phyloP scores from a whole-genome alignment of 768 basidiomycete species.

The Kwoniella sp. region DNA sequence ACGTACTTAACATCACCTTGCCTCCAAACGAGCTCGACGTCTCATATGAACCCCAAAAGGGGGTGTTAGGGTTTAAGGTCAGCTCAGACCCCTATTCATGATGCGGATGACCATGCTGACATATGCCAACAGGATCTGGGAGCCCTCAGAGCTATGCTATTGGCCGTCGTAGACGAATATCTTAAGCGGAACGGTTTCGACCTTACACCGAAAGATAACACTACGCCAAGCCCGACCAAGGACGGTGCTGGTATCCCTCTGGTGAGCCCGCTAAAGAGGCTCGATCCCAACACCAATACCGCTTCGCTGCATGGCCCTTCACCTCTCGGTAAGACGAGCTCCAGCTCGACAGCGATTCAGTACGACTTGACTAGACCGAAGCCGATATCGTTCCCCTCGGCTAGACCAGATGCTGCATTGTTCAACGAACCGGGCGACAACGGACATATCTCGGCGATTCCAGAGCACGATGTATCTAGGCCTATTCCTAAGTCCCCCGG shows the following conservation, averaged over 20 bases:
- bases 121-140: conserved; percentile 56
- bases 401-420: too few species aligned
- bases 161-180: conserved; percentile 66
- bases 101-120: background rate
- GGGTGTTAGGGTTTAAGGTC: conserved; percentile 69
- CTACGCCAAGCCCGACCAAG: conserved; percentile 13
- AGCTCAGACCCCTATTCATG: conserved; percentile 18
- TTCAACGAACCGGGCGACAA: too few species aligned
- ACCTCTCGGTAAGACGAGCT: background rate
- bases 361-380: conserved; percentile 8
- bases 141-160: conserved; percentile 64
- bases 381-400: conserved; percentile 1
- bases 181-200: conserved; percentile 68
- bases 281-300: background rate
- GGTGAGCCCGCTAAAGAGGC: background rate
- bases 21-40: conserved; percentile 73
- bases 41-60: conserved; percentile 77
- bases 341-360: background rate
- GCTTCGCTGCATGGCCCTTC: conserved; percentile 8
- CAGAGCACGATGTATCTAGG: too few species aligned
- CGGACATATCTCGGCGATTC: too few species aligned
- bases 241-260: background rate
- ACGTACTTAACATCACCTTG: conserved; percentile 74
- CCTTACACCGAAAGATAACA: background rate
- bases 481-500: too few species aligned